Base-by-base conservation (phyloP, 129 eudicot genomes). In the Arctium minus region DNA sequence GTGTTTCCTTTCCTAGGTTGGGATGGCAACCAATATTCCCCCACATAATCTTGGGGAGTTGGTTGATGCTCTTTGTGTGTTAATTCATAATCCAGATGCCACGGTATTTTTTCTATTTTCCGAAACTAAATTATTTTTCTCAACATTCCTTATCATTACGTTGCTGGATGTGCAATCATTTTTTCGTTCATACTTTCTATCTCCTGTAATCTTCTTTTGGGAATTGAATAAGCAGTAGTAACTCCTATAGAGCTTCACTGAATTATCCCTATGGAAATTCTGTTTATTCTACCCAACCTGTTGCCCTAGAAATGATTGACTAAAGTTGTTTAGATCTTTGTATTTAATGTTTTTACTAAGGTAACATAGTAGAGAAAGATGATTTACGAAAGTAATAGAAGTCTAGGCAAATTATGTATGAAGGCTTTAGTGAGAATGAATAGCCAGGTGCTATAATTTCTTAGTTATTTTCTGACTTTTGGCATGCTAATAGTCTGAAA, bases 1-100 rank as follows among this genome's bases (percentile, higher is more conserved):
- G 22, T 30, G 44, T 22, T 27, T 30, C 22, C 39, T 79, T 76
- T 75, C 46, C 39, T 81, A 92, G 98, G 99, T 93, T 60, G 98
- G 98, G 64, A 93, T 96, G 99, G 99, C 99, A 13, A 96, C 99
- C 79, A 96, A 96, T 81, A 96, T 93, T 44, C 99, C 99, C 38
- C 99, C 99, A 32, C 99, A 96, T 84, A 96, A 96, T 90, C 97
- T 96, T 44, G 99, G 93, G 83, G 99, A 96, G 90, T 82, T 96
- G 86, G 99, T 96, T 77, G 98, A 96, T 85, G 99, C 93, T 69
- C 84, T 96, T 27, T 91, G 91, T 70, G 97, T 84, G 69, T 75
- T 96, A 75, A 96, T 96, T 87, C 97, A 89, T 76, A 96, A 96
- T 82, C 98, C 99, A 53, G 95, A 96, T 48, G 99, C 95, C 67